A percentile compares a stretch with the other conserved stretches of the same genome.
Evolutionary conservation across 306 rosid species (phyloP).

Genomic region (Gleditsia sinensis): DNA sequence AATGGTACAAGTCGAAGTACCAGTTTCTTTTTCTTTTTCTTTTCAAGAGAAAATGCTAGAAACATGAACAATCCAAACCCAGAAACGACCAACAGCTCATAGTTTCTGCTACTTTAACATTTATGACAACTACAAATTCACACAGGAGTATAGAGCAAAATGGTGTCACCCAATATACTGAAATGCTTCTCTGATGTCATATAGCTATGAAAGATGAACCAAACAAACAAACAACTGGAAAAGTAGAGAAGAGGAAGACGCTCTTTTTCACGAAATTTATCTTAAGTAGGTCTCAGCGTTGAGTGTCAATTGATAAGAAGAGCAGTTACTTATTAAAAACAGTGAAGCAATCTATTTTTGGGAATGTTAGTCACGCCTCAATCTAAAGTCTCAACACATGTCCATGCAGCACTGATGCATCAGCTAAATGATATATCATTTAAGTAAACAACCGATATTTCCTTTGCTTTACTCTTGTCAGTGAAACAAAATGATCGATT

Average conservation of each 20-base stretch:
- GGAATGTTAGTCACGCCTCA: background rate
- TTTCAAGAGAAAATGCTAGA: background rate
- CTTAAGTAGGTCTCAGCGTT: background rate
- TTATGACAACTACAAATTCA: background rate
- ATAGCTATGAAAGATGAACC: background rate
- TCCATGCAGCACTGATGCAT: background rate
- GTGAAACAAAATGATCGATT: constrained; percentile 1
- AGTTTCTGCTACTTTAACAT: constrained; percentile 2
- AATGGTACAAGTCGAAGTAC: background rate
- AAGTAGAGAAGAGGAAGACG: constrained; percentile 2
- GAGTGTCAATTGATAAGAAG: background rate
- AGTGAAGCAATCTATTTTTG: background rate
- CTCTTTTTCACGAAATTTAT: background rate
- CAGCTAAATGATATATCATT: background rate
- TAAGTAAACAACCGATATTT: background rate
- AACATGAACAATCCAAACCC: background rate
- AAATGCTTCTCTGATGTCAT: background rate
- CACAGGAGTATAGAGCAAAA: background rate
- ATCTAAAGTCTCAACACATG: background rate
- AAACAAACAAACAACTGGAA: background rate
- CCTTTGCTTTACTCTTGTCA: constrained; percentile 1
- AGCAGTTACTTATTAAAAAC: background rate
- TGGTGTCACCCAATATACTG: background rate
- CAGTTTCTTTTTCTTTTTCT: background rate
- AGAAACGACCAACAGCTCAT: constrained; percentile 4